These are phyloP conservation scores for Mrakia gelida DNA, from an alignment of 768 basidiomycete genomes.

Conservation along the genomic window DNA sequence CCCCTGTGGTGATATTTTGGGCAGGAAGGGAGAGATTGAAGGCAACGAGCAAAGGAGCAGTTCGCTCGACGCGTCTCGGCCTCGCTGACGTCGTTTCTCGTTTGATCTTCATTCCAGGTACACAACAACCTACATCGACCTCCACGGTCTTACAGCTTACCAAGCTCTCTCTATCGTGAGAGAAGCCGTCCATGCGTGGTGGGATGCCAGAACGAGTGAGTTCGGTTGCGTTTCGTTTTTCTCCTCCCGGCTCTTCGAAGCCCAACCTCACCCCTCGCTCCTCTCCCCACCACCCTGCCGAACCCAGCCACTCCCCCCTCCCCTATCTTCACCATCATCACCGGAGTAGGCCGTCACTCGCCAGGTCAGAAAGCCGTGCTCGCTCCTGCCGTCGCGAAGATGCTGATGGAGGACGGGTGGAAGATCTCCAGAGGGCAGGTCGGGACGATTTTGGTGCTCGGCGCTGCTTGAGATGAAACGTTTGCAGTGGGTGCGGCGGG, in stretches of 20 bases:
- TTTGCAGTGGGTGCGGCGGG: too few relatives aligned
- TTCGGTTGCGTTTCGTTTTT: background rate
- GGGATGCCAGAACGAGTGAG: constrained; percentile 15
- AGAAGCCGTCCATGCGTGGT: constrained; percentile 22
- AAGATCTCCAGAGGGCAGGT: constrained; percentile 5
- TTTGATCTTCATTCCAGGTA: background rate
- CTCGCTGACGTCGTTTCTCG: background rate
- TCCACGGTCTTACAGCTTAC: constrained; percentile 29
- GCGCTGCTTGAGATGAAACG: background rate
- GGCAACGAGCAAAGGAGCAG: background rate
- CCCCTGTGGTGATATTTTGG: too few relatives aligned
- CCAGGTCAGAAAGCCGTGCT: constrained; percentile 11
- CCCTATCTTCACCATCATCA: constrained; percentile 24
- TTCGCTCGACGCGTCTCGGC: background rate
- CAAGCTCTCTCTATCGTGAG: constrained; percentile 19
- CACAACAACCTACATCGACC: constrained; percentile 21
- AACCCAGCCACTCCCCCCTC: background rate
- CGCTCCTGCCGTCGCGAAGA: constrained; percentile 11
- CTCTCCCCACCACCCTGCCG: background rate
- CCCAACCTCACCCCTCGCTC: too few relatives aligned
- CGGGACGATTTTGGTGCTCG: background rate
- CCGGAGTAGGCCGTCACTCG: constrained; percentile 21
- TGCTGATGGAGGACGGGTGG: constrained; percentile 25
- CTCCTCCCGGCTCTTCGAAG: background rate
- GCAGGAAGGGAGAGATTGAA: too few relatives aligned